These are phyloP conservation scores for Verticillium isaacii DNA, from an alignment of 2,329 filamentous ascomycete genomes.

Conservation along the genomic window DNA sequence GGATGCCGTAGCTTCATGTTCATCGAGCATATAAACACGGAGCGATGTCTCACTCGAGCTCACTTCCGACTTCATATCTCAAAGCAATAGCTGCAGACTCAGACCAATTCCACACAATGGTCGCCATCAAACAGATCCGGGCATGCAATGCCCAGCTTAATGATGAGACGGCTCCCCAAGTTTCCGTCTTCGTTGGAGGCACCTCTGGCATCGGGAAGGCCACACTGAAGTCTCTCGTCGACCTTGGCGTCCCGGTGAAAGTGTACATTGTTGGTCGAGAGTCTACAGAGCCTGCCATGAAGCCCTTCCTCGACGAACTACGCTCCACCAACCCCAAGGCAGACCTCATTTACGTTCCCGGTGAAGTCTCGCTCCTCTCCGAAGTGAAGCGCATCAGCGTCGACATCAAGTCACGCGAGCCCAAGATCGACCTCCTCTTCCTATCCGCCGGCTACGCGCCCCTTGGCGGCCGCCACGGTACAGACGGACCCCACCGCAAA, in stretches of 20 bases:
- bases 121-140: constrained; percentile 26
- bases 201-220: constrained; percentile 40
- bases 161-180: constrained; percentile 26
- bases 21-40: not conserved
- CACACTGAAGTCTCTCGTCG: constrained; percentile 31
- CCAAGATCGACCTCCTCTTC: constrained; percentile 36
- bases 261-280: constrained; percentile 39
- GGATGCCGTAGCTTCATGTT: not conserved
- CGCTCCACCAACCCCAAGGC: constrained; percentile 29
- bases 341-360: constrained; percentile 35
- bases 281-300: constrained; percentile 22
- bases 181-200: constrained; percentile 39
- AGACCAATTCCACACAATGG: constrained; percentile 20
- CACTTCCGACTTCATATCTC: not conserved
- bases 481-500: not conserved
- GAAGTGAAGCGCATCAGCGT: constrained; percentile 34
- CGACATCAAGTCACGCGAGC: constrained; percentile 30
- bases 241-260: constrained; percentile 25
- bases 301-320: constrained; percentile 29
- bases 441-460: constrained; percentile 38
- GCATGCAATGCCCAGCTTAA: constrained; percentile 34
- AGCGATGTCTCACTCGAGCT: too few relatives aligned
- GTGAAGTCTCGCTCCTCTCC: constrained; percentile 37
- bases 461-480: constrained; percentile 23
- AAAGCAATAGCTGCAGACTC: not conserved